Conservation (phyloP, 164 flowering plant species). For the Buxus sempervirens region DNA sequence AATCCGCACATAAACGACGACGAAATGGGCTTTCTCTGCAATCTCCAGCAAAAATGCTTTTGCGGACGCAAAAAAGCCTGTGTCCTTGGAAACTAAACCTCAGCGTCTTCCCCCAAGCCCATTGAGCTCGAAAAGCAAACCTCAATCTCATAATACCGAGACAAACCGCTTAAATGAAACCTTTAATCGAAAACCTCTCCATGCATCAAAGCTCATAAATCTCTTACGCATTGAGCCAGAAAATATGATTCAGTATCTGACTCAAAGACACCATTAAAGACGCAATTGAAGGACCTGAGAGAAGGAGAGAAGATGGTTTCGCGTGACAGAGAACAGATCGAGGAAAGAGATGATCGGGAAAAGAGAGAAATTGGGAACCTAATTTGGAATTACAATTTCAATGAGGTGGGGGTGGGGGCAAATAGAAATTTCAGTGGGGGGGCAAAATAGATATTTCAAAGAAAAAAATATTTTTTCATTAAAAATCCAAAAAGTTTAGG, state of each 20-base stretch:
- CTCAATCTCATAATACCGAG: background rate
- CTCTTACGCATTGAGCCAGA: background rate
- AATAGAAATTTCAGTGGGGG: too few relatives aligned
- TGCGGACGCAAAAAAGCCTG: slow-evolving; percentile 26
- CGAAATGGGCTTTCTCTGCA: slow-evolving; percentile 37
- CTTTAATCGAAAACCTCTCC: background rate
- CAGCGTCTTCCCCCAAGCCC: slow-evolving; percentile 30
- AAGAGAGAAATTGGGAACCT: too few relatives aligned
- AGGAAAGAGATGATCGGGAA: too few relatives aligned
- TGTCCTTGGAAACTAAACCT: slow-evolving; percentile 18
- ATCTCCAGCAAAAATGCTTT: slow-evolving; percentile 31
- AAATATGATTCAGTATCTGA: background rate
- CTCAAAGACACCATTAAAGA: background rate
- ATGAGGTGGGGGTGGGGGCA: too few relatives aligned
- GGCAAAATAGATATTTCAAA: too few relatives aligned
- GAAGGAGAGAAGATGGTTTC: too few relatives aligned
- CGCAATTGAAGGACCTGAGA: background rate
- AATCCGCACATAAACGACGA: slow-evolving; percentile 61
- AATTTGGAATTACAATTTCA: too few relatives aligned
- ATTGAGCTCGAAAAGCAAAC: slow-evolving; percentile 1
- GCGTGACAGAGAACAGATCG: too few relatives aligned
- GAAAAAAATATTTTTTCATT: too few relatives aligned
- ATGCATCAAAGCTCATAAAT: background rate
- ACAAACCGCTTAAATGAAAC: background rate
- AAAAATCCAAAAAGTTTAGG: too few relatives aligned